Percentiles rank a stretch among this genome's conserved stretches.
These are phyloP conservation scores for Hysterium pulicare DNA, from an alignment of 2,329 filamentous ascomycete species.

Conservation along the genomic window DNA sequence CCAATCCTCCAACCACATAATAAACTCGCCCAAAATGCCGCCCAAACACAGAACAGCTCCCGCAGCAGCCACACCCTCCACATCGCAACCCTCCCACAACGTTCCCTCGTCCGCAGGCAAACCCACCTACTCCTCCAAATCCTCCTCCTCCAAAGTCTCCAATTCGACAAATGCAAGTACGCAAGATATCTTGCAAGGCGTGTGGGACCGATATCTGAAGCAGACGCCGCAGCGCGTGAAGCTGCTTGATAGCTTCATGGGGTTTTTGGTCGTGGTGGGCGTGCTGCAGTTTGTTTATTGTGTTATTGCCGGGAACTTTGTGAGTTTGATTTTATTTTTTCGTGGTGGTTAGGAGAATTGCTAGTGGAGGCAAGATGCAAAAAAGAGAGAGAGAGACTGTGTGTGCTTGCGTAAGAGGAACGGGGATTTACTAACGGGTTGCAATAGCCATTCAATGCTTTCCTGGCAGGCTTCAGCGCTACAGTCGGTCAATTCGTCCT, in stretches of 20 bases:
- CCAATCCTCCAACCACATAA: background rate
- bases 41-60: slow-evolving; percentile 27
- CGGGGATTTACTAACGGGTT: background rate
- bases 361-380: background rate
- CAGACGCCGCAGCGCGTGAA: slow-evolving; percentile 87
- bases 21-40: slow-evolving; percentile 26
- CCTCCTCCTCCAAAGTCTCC: slow-evolving; percentile 21
- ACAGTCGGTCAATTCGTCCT: slow-evolving; percentile 97
- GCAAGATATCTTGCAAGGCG: slow-evolving; percentile 61
- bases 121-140: slow-evolving; percentile 11
- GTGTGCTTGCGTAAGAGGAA: no score
- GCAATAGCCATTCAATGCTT: slow-evolving; percentile 93
- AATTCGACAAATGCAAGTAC: slow-evolving; percentile 30
- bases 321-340: slow-evolving; percentile 50
- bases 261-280: slow-evolving; percentile 79
- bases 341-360: background rate
- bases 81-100: slow-evolving; percentile 7
- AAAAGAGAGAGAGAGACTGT: background rate
- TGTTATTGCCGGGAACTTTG: slow-evolving; percentile 87
- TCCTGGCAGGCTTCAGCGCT: slow-evolving; percentile 89
- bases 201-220: slow-evolving; percentile 75
- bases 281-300: slow-evolving; percentile 94
- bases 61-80: slow-evolving; percentile 7
- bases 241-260: slow-evolving; percentile 88
- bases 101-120: slow-evolving; percentile 6